Evolutionary conservation across 306 rosid species (phyloP), one percentile per base, ranked within the genome.

Genomic region (Cucurbita ficifolia): DNA sequence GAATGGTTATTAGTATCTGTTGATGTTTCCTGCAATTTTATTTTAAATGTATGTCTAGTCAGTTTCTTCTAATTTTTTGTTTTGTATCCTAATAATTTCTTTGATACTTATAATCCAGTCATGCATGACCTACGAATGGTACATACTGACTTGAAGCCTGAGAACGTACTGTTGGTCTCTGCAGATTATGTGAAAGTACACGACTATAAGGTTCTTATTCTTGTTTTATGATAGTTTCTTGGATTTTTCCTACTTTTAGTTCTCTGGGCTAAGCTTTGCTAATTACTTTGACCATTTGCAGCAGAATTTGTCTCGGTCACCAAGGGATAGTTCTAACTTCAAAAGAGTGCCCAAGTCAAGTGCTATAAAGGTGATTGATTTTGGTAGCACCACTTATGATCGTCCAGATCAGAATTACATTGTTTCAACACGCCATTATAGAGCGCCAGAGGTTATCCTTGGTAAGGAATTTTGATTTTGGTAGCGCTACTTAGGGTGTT

Each of bases 381-480:
- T 94, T 88, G 99, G 99, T 2, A 94, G 99, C 81, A 91, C 99
- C 49, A 94, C 95, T 4, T 91, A 91, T 77, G 92, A 88, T 79
- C 85, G 95, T 64, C 88, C 84, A 56, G 95, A 91, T 78, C 99
- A 89, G 76, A 89, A 61, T 58, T 94, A 94, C 79, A 91, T 94
- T 76, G 99, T 94, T 3, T 94, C 99, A 63, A 94, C 99, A 0
- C 88, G 99, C 14, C 99, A 94, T 82, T 94, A 94, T 61, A 88
- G 99, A 43, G 99, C 97, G 22, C 99, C 99, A 5, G 99, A 94
- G 85, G 99, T 94, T 75, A 91, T 94, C 29, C 91, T 94, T 74
- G 99, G 98, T 90, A 76, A 79, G 72, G 35, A 33, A 8, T 19
- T 52, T 19, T 59, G 72, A 40, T 13, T n/a, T 5, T 17, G 0